phyloP scores from a whole-genome alignment of 805 yeast genomes.

The Cyberlindnera japonica region DNA sequence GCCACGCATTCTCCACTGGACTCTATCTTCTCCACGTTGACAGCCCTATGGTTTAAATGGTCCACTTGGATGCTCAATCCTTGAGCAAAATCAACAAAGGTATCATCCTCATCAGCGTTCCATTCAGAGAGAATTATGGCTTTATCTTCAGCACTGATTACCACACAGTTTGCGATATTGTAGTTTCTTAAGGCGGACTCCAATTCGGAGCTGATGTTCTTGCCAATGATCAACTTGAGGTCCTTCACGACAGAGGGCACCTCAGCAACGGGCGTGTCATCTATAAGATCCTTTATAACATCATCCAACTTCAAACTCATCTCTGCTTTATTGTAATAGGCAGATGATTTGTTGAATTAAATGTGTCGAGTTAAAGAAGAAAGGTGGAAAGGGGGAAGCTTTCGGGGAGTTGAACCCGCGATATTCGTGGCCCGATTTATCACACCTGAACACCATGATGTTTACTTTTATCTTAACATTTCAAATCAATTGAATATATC shows the following conservation, averaged over 20 bases:
- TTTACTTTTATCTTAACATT: no score
- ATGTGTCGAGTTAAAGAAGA: no score
- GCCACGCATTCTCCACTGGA: conserved; percentile 19
- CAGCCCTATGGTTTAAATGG: conserved; percentile 43
- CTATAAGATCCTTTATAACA: conserved; percentile 10
- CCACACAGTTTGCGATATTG: conserved; percentile 37
- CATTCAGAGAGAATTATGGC: conserved; percentile 37
- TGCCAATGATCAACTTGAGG: conserved; percentile 40
- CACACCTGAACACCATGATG: no score
- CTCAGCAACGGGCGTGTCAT: conserved; percentile 16
- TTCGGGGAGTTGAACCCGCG: no score
- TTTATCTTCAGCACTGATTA: conserved; percentile 29
- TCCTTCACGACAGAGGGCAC: conserved; percentile 36
- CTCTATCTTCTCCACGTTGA: conserved; percentile 45
- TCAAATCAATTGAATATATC: neutral
- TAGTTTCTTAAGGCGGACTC: conserved; percentile 37
- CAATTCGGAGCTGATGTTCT: conserved; percentile 32
- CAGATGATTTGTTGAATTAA: no score
- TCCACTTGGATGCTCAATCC: conserved; percentile 57
- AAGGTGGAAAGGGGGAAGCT: no score
- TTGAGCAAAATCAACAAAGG: conserved; percentile 48
- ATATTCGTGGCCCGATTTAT: no score
- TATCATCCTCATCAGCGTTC: conserved; percentile 45
- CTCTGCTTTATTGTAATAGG: no score
- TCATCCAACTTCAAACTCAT: conserved; percentile 8